Percentiles rank a stretch among this genome's conserved stretches.
Conservation (phyloP, 768 basidiomycete genomes). For the Hygrophoropsis aurantiaca region DNA sequence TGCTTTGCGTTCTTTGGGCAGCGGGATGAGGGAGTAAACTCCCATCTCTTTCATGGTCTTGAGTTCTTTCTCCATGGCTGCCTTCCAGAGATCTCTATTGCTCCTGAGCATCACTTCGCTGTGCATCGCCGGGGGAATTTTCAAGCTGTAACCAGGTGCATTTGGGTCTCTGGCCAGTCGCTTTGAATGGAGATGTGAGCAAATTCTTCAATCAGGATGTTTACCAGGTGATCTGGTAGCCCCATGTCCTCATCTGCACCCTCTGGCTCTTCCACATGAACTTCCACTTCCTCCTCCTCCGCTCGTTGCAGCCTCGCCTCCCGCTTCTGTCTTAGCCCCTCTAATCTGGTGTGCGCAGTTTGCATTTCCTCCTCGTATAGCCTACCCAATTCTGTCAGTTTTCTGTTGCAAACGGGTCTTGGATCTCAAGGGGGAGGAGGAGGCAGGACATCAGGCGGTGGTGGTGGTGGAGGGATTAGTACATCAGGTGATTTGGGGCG, state of each 20-base stretch:
- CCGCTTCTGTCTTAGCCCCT: too few relatives aligned
- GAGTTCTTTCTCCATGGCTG: conserved; percentile 5
- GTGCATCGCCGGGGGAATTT: background rate
- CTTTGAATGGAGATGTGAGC: background rate
- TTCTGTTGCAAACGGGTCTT: too few relatives aligned
- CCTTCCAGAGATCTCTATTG: background rate
- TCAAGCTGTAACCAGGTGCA: background rate
- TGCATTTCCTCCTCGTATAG: too few relatives aligned
- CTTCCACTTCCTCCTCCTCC: too few relatives aligned
- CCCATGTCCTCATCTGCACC: background rate
- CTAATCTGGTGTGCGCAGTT: too few relatives aligned
- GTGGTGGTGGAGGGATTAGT: too few relatives aligned
- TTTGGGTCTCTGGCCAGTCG: background rate
- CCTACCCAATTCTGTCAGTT: too few relatives aligned
- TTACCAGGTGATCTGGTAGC: conserved; percentile 5
- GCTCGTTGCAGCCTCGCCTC: too few relatives aligned
- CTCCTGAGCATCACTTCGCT: background rate
- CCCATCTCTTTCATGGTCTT: conserved; percentile 6
- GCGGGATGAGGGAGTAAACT: background rate
- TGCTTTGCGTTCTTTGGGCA: background rate
- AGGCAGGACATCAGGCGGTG: too few relatives aligned
- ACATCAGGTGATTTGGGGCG: too few relatives aligned
- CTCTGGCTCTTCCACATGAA: too few relatives aligned
- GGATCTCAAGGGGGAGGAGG: too few relatives aligned
- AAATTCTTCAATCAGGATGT: conserved; percentile 4